Percentiles rank a stretch among this genome's conserved stretches.
These are phyloP conservation scores for Suillus occidentalis DNA, from an alignment of 768 basidiomycete genomes.

Conservation along the genomic window DNA sequence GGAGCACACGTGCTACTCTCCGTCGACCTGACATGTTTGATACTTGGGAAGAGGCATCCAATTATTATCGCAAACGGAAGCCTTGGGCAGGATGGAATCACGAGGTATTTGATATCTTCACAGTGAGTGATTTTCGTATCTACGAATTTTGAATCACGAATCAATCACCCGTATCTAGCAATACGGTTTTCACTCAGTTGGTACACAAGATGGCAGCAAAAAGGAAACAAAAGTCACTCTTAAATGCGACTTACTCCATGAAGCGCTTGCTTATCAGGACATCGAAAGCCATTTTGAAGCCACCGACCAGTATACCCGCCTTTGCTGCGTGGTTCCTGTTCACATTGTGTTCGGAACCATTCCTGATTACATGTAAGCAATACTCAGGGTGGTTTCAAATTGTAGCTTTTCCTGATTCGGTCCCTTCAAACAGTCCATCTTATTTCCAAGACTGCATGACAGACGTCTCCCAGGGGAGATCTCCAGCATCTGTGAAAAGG, in stretches of 20 bases:
- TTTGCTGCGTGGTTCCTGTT: slow-evolving; percentile 39
- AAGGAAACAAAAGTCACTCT: slow-evolving; percentile 26
- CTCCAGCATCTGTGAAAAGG: slow-evolving; percentile 42
- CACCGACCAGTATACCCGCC: slow-evolving; percentile 30
- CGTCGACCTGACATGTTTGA: slow-evolving; percentile 45
- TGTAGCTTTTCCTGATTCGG: background rate
- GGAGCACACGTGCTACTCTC: slow-evolving; percentile 32
- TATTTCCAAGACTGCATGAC: slow-evolving; percentile 44
- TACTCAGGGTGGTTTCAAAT: background rate
- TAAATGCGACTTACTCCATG: slow-evolving; percentile 46
- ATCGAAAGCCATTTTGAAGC: slow-evolving; percentile 45
- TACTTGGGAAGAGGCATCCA: slow-evolving; percentile 40
- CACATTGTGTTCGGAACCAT: slow-evolving; percentile 50
- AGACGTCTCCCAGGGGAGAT: slow-evolving; percentile 40
- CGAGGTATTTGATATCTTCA: slow-evolving; percentile 37
- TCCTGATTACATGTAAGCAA: slow-evolving; percentile 44
- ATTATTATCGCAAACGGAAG: slow-evolving; percentile 41
- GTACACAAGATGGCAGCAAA: slow-evolving; percentile 11
- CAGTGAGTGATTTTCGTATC: slow-evolving; percentile 30
- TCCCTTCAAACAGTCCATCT: slow-evolving; percentile 35
- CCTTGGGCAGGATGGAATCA: slow-evolving; percentile 52
- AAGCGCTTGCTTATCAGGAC: slow-evolving; percentile 47
- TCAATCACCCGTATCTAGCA: slow-evolving; percentile 10
- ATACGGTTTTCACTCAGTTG: slow-evolving; percentile 9
- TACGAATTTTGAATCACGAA: background rate